Evolutionary conservation across 805 yeast species (phyloP).

Genomic region (Candida easanensis): DNA sequence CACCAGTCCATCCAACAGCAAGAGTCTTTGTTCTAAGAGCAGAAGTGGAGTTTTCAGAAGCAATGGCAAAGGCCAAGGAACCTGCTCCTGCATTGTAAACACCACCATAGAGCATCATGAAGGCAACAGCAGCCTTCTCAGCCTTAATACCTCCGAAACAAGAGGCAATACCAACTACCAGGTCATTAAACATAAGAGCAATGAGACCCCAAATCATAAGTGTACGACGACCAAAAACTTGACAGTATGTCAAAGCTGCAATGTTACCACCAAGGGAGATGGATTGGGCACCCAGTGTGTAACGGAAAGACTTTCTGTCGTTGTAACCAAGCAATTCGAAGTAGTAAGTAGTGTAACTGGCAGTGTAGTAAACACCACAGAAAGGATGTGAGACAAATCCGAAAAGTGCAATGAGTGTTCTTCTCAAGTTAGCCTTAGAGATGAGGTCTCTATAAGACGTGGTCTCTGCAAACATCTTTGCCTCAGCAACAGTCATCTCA

Average conservation of each 20-base stretch:
- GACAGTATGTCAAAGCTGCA: slow-evolving; percentile 28
- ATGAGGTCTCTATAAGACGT: slow-evolving; percentile 40
- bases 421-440: slow-evolving; percentile 38
- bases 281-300: slow-evolving; percentile 31
- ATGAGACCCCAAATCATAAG: slow-evolving; percentile 28
- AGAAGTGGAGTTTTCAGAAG: slow-evolving; percentile 37
- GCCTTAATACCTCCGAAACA: slow-evolving; percentile 10
- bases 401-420: slow-evolving; percentile 38
- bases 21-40: slow-evolving; percentile 31
- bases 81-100: slow-evolving; percentile 36
- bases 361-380: slow-evolving; percentile 42
- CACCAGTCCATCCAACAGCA: slow-evolving; percentile 21
- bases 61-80: slow-evolving; percentile 35
- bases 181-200: slow-evolving; percentile 21
- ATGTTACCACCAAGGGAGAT: slow-evolving; percentile 32
- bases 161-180: slow-evolving; percentile 18
- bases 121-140: slow-evolving; percentile 23
- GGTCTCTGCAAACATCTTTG: slow-evolving; percentile 27
- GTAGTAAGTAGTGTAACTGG: slow-evolving; percentile 47
- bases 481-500: slow-evolving; percentile 29
- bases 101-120: slow-evolving; percentile 29
- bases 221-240: slow-evolving; percentile 29
- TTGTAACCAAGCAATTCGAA: slow-evolving; percentile 45
- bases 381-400: slow-evolving; percentile 40
- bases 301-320: slow-evolving; percentile 37